A percentile compares a stretch with the other conserved stretches of the same genome.
Conservation (phyloP, 371 early-diverging fungal species). For the Mortierella sp. region DNA sequence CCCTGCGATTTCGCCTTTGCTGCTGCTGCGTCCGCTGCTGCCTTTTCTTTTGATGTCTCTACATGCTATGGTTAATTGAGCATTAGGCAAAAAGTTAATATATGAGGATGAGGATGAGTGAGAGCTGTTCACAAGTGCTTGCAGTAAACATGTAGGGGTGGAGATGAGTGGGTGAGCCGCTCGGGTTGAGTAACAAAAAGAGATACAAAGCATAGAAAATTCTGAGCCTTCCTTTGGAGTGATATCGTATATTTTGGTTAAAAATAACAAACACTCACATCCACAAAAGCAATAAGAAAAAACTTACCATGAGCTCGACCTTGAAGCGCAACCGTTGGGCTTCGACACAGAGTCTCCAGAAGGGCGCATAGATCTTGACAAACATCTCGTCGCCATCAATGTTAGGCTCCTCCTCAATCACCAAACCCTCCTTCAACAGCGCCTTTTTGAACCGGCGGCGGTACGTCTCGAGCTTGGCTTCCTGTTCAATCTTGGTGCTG, state of each 20-base stretch:
- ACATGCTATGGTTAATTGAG: constrained; percentile 24
- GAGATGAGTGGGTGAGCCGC: neutral
- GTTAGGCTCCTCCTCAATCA: constrained; percentile 61
- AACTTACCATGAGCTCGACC: constrained; percentile 48
- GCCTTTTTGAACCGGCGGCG: constrained; percentile 58
- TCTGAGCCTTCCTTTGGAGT: constrained; percentile 12
- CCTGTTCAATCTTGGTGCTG: constrained; percentile 29
- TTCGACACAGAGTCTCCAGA: constrained; percentile 61
- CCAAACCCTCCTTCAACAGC: constrained; percentile 57
- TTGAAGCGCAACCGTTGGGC: constrained; percentile 58
- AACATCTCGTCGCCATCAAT: constrained; percentile 61
- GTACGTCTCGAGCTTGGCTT: constrained; percentile 28
- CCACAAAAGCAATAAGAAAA: neutral
- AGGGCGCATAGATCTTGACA: constrained; percentile 64
- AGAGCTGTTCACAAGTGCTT: neutral
- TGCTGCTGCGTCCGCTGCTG: constrained; percentile 17
- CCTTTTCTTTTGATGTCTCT: constrained; percentile 31
- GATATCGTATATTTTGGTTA: constrained; percentile 1
- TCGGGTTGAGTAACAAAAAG: neutral
- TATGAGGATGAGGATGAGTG: neutral
- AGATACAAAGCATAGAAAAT: neutral
- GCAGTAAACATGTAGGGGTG: neutral
- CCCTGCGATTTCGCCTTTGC: constrained; percentile 17
- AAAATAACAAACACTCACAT: constrained; percentile 5
- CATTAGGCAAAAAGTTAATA: neutral